Percentiles rank a stretch among this genome's conserved stretches.
Conservation (phyloP, 78 protist species). For the Isochrysis galbana region DNA sequence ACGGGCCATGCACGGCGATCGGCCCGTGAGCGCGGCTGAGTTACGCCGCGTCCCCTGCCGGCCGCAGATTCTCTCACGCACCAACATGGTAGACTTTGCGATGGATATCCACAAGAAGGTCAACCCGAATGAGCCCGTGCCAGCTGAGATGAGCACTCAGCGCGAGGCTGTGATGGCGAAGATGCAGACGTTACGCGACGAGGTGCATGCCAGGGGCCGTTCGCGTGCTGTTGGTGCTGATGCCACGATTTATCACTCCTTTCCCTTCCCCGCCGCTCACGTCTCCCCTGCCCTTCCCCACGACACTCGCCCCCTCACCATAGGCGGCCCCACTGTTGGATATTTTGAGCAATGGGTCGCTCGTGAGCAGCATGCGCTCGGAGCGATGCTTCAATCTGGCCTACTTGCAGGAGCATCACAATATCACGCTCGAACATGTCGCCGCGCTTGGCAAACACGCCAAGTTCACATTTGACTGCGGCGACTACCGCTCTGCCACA, state of each 20-base stretch:
- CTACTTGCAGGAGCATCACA: neutral
- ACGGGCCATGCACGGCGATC: too few relatives aligned
- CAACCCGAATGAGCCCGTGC: neutral
- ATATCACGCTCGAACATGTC: neutral
- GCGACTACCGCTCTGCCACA: neutral
- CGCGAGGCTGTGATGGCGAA: neutral
- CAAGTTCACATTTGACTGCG: neutral
- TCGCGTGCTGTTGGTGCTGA: too few relatives aligned
- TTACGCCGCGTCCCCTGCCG: too few relatives aligned
- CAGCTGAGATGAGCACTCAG: neutral
- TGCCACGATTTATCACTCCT: too few relatives aligned
- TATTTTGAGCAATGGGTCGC: neutral
- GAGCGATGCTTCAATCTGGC: neutral
- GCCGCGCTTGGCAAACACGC: neutral
- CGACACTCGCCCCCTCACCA: too few relatives aligned
- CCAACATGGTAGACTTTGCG: conserved; percentile 3
- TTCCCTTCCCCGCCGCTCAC: too few relatives aligned
- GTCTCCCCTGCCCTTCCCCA: too few relatives aligned
- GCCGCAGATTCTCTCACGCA: neutral
- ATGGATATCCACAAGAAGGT: neutral
- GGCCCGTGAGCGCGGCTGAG: too few relatives aligned
- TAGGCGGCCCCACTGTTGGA: neutral
- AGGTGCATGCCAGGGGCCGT: too few relatives aligned
- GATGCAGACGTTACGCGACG: neutral
- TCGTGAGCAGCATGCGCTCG: neutral